These are phyloP conservation scores for Podaxis carcinomalis DNA, from an alignment of 768 basidiomycete species.

Conservation along the genomic window DNA sequence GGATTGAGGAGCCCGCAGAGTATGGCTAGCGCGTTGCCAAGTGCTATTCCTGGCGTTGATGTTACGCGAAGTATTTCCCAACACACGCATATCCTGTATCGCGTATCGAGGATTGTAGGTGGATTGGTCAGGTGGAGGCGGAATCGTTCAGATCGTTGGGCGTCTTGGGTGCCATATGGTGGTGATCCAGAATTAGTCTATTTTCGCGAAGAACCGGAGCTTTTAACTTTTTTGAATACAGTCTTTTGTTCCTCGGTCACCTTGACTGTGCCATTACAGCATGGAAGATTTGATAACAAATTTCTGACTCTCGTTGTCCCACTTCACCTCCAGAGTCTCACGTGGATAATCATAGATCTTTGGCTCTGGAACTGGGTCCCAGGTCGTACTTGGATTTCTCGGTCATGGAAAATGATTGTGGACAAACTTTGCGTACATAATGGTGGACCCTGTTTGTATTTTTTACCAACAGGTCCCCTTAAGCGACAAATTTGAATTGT, in stretches of 20 bases:
- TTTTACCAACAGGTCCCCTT: not conserved
- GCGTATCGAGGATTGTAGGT: conserved; percentile 36
- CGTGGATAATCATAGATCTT: not conserved
- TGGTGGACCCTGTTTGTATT: not conserved
- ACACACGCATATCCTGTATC: conserved; percentile 33
- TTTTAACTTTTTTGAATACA: not conserved
- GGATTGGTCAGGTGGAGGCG: conserved; percentile 34
- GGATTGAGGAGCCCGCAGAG: not conserved
- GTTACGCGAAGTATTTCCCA: conserved; percentile 26
- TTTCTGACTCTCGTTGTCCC: not conserved
- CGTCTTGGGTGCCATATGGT: conserved; percentile 32
- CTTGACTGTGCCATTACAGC: conserved; percentile 3
- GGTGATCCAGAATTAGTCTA: conserved; percentile 3
- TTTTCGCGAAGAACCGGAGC: not conserved
- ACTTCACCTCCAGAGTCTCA: not conserved
- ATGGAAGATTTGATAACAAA: not conserved
- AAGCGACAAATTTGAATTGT: not conserved
- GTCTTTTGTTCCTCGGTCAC: not conserved
- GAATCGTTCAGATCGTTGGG: conserved; percentile 34
- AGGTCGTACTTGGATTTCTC: not conserved
- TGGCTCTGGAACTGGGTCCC: not conserved
- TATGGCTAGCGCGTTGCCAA: not conserved
- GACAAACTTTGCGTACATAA: not conserved
- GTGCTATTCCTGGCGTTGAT: not conserved
- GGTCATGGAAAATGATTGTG: not conserved